Evolutionary conservation across 2,329 filamentous ascomycete genomes (phyloP), one percentile per base, ranked within the genome.

Genomic region (Colletotrichum musae): DNA sequence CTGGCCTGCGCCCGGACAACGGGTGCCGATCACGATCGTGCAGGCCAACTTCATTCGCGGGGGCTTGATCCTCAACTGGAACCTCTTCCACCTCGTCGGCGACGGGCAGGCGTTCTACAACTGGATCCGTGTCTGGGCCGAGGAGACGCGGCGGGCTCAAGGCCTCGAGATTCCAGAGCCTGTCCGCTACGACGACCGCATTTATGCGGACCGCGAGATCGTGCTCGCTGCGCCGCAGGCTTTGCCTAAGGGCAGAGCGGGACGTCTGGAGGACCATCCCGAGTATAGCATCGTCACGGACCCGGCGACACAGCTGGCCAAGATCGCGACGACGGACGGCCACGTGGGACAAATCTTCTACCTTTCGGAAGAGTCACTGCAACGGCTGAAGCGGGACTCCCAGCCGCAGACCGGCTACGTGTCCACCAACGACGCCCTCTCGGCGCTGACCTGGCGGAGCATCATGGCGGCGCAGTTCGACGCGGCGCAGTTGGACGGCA

Each of bases 81-180:
- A 70, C 56, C 73, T 74, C 41, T 75, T 79, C 12, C 79, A 81
- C 51, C 75, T 81, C 63, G 74, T 77, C 18, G 79, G 77, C 7
- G 80, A 81, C 10, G 79, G 75, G 3, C 78, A 72, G 10, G 71
- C 75, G 4, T 80, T 77, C 53, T 76, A 73, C 51, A 74, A 71
- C 45, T 78, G 77, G 75, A 74, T 76, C 18, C 74, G 77, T 32
- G 72, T 78, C 9, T 80, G 79, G 78, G 79, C 79, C 4, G 78
- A 81, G 54, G 78, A 77, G 47, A 79, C 78, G 41, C 75, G 79
- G 48, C 74, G 74, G 5, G 69, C 76, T 6, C 78, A 80, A 62
- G 74, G 73, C 0, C 57, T 75, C 7, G 62, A 72, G 13, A 74
- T 74, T n/a, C 7, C 41, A 4, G 51, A 71, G 4, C 77, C 75